Conservation (phyloP, 805 yeast genomes). For the Starmerella khaoyaiensis region DNA sequence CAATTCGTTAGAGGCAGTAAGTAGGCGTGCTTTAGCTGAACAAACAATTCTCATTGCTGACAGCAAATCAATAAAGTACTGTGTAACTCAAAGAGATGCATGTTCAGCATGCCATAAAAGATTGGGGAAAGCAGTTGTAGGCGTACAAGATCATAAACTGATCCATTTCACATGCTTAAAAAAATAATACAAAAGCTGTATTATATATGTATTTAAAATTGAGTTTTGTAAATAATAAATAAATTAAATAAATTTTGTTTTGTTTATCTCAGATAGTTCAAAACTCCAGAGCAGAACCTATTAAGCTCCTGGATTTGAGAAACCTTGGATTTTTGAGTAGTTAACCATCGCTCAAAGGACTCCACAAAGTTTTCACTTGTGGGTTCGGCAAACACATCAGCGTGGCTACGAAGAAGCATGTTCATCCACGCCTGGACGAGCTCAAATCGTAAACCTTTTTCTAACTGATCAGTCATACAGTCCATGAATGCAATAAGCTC, state of each 20-base stretch:
- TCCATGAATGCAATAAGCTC: conserved; percentile 55
- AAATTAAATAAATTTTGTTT: background rate
- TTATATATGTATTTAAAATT: background rate
- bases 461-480: conserved; percentile 53
- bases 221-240: background rate
- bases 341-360: conserved; percentile 41
- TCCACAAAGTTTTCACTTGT: conserved; percentile 28
- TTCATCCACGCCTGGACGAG: conserved; percentile 69
- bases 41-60: conserved; percentile 8
- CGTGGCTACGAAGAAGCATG: conserved; percentile 63
- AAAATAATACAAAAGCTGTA: background rate
- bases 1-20: conserved; percentile 4
- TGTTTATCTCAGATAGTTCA: conserved; percentile 22
- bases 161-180: conserved; percentile 18
- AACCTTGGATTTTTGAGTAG: conserved; percentile 31
- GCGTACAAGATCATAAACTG: conserved; percentile 2
- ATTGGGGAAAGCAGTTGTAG: conserved; percentile 18
- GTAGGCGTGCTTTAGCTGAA: conserved; percentile 14
- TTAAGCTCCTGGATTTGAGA: conserved; percentile 50
- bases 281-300: conserved; percentile 72
- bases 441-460: conserved; percentile 51
- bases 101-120: conserved; percentile 19
- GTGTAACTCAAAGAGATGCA: conserved; percentile 7
- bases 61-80: conserved; percentile 1
- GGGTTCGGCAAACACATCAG: conserved; percentile 47